phyloP scores from a whole-genome alignment of 768 basidiomycete genomes.

The Suillus decipiens region DNA sequence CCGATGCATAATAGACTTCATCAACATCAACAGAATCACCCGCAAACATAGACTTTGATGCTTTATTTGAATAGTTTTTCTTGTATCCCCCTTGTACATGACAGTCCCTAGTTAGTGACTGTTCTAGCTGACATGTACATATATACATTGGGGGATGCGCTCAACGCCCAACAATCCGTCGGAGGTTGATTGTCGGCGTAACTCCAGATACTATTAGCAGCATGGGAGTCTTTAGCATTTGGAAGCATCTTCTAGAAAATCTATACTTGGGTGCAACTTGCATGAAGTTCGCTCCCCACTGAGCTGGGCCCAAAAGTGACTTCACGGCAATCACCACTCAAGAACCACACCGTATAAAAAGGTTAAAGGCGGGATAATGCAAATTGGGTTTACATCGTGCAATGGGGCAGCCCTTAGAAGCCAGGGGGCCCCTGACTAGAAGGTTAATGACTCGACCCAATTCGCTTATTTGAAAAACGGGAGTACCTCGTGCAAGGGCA shows the following conservation, averaged over 20 bases:
- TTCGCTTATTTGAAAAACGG: background rate
- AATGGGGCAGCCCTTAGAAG: background rate
- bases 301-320: too few relatives aligned
- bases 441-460: background rate
- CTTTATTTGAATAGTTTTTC: background rate
- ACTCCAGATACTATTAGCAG: background rate
- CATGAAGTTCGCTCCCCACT: background rate
- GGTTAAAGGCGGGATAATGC: background rate
- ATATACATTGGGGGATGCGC: background rate
- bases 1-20: background rate
- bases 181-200: background rate
- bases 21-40: background rate
- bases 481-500: background rate
- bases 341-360: background rate
- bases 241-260: background rate
- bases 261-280: background rate
- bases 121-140: slow-evolving; percentile 1
- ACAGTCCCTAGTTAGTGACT: background rate
- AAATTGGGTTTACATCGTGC: background rate
- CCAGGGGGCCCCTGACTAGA: background rate
- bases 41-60: slow-evolving; percentile 4
- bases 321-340: background rate
- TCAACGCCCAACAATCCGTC: background rate
- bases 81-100: background rate
- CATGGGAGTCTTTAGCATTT: background rate